Evolutionary conservation across 2,329 filamentous ascomycete genomes (phyloP), one percentile per base, ranked within the genome.

Genomic region (Cytospora piceae): DNA sequence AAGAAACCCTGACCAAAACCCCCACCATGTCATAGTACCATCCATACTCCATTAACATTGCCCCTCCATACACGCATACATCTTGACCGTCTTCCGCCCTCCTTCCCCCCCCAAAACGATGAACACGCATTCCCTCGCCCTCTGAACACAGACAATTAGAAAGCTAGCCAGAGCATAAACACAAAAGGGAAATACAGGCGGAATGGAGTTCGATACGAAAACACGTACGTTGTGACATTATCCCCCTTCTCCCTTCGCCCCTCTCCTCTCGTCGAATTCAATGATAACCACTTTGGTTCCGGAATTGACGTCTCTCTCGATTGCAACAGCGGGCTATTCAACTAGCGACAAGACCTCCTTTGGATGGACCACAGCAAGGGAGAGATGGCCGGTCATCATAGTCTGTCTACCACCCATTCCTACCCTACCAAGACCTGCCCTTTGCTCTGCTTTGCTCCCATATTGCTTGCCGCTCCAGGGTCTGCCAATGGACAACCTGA

Each of bases 341-440:
- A 98, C 93, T 46, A 88, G 85, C 72, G 94, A 98, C 80, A 87
- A 86, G 73, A 91, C 84, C 52, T 97, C 93, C 57, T 98, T 98
- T 76, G 95, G 91, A 61, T 93, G 89, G 77, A 83, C 89, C 67
- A 97, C 95, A 11, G 94, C 92, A 39, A 85, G 90, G 73, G 90
- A 93, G 71, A 85, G 95, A 76, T 99, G 94, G 95, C 95, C 95
- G 20, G 84, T 97, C 64, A 99, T 99, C 74, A 80, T 99, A 72
- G 93, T 96, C 73, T 76, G 85, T 75, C 56, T 49, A 49, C n/a
- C n/a, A 5, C n/a, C n/a, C n/a, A 64, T 1, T 20, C 42, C 60
- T 34, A 12, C 7, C 32, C 59, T n/a, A 52, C 15, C 51, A 58
- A 6, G 27, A 58, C 4, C 8, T 56, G 12, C 27, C n/a, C 22